These are phyloP conservation scores for Fusarium tjaetaba DNA, from an alignment of 2,329 filamentous ascomycete genomes.

Conservation along the genomic window DNA sequence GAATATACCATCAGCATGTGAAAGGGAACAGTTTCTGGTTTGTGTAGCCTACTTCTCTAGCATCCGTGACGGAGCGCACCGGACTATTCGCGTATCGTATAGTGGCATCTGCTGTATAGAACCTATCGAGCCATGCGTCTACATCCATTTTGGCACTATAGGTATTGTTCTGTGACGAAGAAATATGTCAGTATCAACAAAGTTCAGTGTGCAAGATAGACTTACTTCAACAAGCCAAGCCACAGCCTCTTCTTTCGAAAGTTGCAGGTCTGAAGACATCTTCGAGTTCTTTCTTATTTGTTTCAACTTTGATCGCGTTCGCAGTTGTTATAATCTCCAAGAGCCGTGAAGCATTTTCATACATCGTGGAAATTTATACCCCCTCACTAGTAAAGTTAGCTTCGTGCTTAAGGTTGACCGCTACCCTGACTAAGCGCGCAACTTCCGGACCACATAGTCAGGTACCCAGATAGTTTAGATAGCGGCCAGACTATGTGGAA, in stretches of 20 bases:
- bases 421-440: neutral
- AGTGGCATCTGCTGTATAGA: neutral
- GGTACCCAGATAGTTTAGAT: neutral
- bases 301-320: neutral
- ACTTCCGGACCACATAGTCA: neutral
- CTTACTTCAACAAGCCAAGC: neutral
- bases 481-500: neutral
- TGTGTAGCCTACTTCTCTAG: neutral
- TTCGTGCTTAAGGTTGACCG: neutral
- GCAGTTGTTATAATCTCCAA: too few relatives aligned
- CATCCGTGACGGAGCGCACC: neutral
- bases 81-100: neutral
- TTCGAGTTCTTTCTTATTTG: fast-evolving
- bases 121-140: constrained; percentile 1
- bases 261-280: neutral
- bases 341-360: neutral
- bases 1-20: neutral
- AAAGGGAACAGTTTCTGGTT: neutral
- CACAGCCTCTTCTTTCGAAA: neutral
- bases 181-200: neutral
- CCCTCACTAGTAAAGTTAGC: neutral
- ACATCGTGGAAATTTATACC: neutral
- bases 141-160: constrained; percentile 1
- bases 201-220: neutral
- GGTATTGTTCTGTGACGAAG: neutral